phyloP scores from a whole-genome alignment of 805 yeast species.

The Nakazawaea wyomingensis region DNA sequence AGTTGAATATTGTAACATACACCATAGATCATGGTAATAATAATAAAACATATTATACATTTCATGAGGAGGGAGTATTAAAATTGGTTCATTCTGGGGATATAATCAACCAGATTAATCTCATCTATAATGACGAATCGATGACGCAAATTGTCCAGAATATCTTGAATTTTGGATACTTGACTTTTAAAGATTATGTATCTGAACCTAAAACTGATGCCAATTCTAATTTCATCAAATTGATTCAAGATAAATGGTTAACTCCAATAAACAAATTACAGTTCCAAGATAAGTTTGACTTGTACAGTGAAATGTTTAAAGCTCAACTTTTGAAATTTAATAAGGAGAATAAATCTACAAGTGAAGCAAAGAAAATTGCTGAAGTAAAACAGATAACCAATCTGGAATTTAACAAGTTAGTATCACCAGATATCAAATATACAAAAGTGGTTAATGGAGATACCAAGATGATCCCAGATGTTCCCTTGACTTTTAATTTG shows the following conservation, averaged over 20 bases:
- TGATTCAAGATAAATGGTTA: slow-evolving; percentile 47
- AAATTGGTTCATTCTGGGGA: slow-evolving; percentile 73
- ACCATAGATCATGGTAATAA: slow-evolving; percentile 44
- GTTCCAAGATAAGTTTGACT: slow-evolving; percentile 26
- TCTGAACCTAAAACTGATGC: slow-evolving; percentile 22
- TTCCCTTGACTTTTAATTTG: slow-evolving; percentile 57
- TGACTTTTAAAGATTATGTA: slow-evolving; percentile 50
- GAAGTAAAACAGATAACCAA: slow-evolving; percentile 60
- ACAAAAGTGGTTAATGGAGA: slow-evolving; percentile 13
- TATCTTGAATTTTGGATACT: slow-evolving; percentile 62
- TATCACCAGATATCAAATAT: slow-evolving; percentile 18
- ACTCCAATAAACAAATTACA: slow-evolving; percentile 35
- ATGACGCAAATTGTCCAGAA: slow-evolving; percentile 63
- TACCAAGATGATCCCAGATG: slow-evolving; percentile 40
- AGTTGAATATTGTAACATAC: slow-evolving; percentile 67
- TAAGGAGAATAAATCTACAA: slow-evolving; percentile 26
- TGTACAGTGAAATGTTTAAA: slow-evolving; percentile 31
- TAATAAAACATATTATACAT: slow-evolving; percentile 43
- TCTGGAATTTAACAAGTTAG: slow-evolving; percentile 27
- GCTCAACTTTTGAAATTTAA: slow-evolving; percentile 29
- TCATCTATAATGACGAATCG: slow-evolving; percentile 33
- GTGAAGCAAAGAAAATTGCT: slow-evolving; percentile 51
- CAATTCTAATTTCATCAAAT: slow-evolving; percentile 34
- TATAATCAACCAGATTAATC: slow-evolving; percentile 50
- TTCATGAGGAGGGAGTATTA: slow-evolving; percentile 60